Percentiles rank a stretch among this genome's conserved stretches.
Conservation (phyloP, 805 yeast genomes). For the Tetrapisispora namnaoensis region DNA sequence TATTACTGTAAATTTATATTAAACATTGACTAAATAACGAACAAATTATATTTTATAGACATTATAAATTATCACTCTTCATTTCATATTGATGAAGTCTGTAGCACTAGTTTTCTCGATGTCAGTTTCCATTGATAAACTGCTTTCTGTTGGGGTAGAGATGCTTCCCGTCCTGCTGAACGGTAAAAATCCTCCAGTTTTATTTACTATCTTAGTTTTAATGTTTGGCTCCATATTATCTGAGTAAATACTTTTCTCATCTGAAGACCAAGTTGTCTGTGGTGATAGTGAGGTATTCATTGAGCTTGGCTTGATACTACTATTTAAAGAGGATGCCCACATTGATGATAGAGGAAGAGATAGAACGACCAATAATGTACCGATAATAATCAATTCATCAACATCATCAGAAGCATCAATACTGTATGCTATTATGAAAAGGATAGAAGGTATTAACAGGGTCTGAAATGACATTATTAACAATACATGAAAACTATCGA, state of each 20-base stretch:
- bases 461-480: conserved; percentile 77
- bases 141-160: neutral
- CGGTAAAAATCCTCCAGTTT: conserved; percentile 11
- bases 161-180: neutral
- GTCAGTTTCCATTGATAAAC: neutral
- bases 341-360: conserved; percentile 76
- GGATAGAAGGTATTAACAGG: conserved; percentile 63
- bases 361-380: conserved; percentile 53
- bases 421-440: conserved; percentile 49
- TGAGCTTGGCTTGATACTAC: conserved; percentile 35
- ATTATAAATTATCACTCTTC: too few species aligned
- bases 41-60: neutral
- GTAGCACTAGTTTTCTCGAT: neutral
- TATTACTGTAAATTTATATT: conserved; percentile 6
- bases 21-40: neutral
- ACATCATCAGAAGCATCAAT: conserved; percentile 25
- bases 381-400: conserved; percentile 40
- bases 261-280: conserved; percentile 2
- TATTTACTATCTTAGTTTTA: neutral
- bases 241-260: neutral
- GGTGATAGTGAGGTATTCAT: conserved; percentile 16
- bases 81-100: neutral
- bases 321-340: conserved; percentile 75
- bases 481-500: conserved; percentile 71
- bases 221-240: conserved; percentile 2